Evolutionary conservation across 1,284 basidiomycete species (phyloP), one percentile per base, ranked within the genome.

Genomic region (Hymenochaete sp.): DNA sequence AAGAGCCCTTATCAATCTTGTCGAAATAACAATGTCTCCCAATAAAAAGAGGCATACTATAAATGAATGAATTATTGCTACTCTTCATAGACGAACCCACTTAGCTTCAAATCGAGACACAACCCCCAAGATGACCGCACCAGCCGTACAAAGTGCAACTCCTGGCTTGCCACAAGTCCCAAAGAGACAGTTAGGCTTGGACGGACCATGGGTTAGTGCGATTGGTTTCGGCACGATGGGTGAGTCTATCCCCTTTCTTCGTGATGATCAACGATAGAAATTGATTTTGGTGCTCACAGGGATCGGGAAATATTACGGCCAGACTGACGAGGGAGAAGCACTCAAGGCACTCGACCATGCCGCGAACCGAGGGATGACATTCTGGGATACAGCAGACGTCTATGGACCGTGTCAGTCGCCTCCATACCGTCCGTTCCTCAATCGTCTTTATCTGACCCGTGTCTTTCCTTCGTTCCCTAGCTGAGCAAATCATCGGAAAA

Each of bases 341-440:
- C 32, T 24, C 36, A 31, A 46, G 29, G 38, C 38, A 3, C 27
- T 46, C 11, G 41, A 36, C 3, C 41, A 46, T 25, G 36, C 44
- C 8, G 44, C 44, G 13, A 28, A 46, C 24, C 38, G 44, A 13
- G 44, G 44, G n/a, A 45, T 46, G 44, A 46, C 42, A 11, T 46
- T 46, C 44, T 46, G 44, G 44, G 44, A 46, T 25, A 41, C 38
- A 19, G 44, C 44, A 5, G 44, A 46, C 24, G 41, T 46, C 24
- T 46, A 46, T 24, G 44, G 44, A 25, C 18, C 21, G 8, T 28
- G 44, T 46, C 16, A 19, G 44, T 44, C n/a, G n/a, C n/a, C 4
- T 38, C 10, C n/a, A 9, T 31, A 41, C 22, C 28, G n/a, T n/a
- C 2, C 9, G 6, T 40, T 38, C 7, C 24, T 5, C 13, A 5